phyloP scores from a whole-genome alignment of 495 filamentous ascomycete species.

The Bacidia gigantensis region DNA sequence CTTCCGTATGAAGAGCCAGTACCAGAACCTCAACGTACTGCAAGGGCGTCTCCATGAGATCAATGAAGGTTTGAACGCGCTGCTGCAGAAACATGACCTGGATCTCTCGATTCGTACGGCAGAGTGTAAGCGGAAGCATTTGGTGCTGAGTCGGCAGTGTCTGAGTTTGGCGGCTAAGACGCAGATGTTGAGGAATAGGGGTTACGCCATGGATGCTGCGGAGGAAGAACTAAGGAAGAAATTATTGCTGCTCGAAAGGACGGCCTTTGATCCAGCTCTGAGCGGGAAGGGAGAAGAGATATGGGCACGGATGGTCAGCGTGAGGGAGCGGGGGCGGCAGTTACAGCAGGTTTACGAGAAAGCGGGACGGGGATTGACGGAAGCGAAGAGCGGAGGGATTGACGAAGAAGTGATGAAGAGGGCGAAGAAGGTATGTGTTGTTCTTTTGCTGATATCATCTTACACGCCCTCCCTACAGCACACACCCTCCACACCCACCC shows the following conservation, averaged over 20 bases:
- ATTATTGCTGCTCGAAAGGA: slow-evolving; percentile 57
- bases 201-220: slow-evolving; percentile 80
- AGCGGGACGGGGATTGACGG: slow-evolving; percentile 36
- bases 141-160: slow-evolving; percentile 65
- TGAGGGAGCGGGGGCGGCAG: slow-evolving; percentile 64
- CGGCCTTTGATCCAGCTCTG: slow-evolving; percentile 69
- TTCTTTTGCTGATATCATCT: not conserved
- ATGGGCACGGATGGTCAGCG: slow-evolving; percentile 83
- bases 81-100: slow-evolving; percentile 72
- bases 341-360: slow-evolving; percentile 70
- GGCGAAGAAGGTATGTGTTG: slow-evolving; percentile 60
- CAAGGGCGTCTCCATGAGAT: slow-evolving; percentile 80
- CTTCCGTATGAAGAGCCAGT: slow-evolving; percentile 64
- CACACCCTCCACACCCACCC: not conserved
- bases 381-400: slow-evolving; percentile 38
- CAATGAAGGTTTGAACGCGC: slow-evolving; percentile 63
- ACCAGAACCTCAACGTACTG: slow-evolving; percentile 55
- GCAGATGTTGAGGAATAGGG: slow-evolving; percentile 78
- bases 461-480: not conserved
- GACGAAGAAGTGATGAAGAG: slow-evolving; percentile 67
- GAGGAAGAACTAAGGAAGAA: slow-evolving; percentile 88
- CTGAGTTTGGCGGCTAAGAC: slow-evolving; percentile 79
- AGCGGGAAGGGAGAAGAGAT: slow-evolving; percentile 82
- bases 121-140: slow-evolving; percentile 68
- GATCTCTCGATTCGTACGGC: slow-evolving; percentile 64